These are phyloP conservation scores for Tetracladium maxilliforme DNA, from an alignment of 2,329 filamentous ascomycete genomes.

Conservation along the genomic window DNA sequence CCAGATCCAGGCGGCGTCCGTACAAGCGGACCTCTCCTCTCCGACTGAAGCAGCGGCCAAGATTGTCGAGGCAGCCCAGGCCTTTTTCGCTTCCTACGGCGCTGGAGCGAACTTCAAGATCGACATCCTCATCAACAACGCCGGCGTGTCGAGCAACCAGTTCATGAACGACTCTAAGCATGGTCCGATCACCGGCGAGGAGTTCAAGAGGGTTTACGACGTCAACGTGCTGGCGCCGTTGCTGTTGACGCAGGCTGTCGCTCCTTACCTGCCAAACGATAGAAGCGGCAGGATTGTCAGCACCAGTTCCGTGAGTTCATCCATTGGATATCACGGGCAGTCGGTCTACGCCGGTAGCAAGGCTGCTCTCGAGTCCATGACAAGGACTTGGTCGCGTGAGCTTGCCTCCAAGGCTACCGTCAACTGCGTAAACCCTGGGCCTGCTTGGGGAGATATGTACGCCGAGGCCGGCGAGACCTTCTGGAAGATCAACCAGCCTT, in stretches of 20 bases:
- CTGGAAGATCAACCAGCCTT: slow-evolving; percentile 41
- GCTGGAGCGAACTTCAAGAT: slow-evolving; percentile 40
- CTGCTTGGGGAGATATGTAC: slow-evolving; percentile 55
- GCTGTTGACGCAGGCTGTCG: slow-evolving; percentile 58
- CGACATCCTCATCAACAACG: slow-evolving; percentile 82
- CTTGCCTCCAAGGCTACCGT: slow-evolving; percentile 46
- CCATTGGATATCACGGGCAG: slow-evolving; percentile 40
- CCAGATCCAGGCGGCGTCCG: slow-evolving; percentile 40
- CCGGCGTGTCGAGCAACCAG: slow-evolving; percentile 56
- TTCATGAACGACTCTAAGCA: slow-evolving; percentile 42
- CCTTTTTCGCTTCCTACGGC: slow-evolving; percentile 36
- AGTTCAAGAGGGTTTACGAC: slow-evolving; percentile 60
- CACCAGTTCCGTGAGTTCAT: slow-evolving; percentile 40
- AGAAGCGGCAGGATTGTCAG: slow-evolving; percentile 52
- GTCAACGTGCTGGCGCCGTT: slow-evolving; percentile 75
- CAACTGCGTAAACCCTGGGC: slow-evolving; percentile 52
- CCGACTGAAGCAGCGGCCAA: slow-evolving; percentile 42
- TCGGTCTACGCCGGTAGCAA: slow-evolving; percentile 52
- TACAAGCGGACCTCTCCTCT: slow-evolving; percentile 59
- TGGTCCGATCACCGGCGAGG: slow-evolving; percentile 42
- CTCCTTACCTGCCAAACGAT: slow-evolving; percentile 55
- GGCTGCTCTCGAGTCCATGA: slow-evolving; percentile 54
- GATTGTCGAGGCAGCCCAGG: slow-evolving; percentile 41
- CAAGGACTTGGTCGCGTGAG: slow-evolving; percentile 51
- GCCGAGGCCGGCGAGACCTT: slow-evolving; percentile 38